Base-by-base conservation (phyloP, 2,329 filamentous ascomycete genomes). In the Calonectria hongkongensis region DNA sequence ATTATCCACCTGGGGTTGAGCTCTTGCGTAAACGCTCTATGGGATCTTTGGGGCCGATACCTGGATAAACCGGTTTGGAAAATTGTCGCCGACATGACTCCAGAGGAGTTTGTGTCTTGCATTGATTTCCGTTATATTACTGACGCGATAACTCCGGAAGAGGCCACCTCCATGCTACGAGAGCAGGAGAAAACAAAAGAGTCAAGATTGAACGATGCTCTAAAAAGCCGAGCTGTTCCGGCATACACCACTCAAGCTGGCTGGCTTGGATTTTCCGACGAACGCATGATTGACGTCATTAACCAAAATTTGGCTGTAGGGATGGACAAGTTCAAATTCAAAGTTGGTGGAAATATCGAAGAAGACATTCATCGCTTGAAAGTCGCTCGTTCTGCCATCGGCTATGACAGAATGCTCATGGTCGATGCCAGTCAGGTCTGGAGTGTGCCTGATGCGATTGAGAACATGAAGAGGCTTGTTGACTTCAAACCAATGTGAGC, bases 91-190 rank as follows among this genome's bases (percentile, higher is more conserved):
- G 95, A 98, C 77, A 97, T 98, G 94, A 93, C 89, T 4, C 95
- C 95, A 0, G 94, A 97, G 84, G 93, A 98, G 86, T 91, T 97
- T 66, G 95, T 98, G 60, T 86, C 89, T 71, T 96, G 95, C 85
- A 96, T 98, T 82, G 96, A 98, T 85, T 98, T 98, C 87, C 90
- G 95, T 56, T 98, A 98, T 86, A 97, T 98, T 84, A 97, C 94
- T 25, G 95, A 98, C 85, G 95, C 94, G 18, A 88, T 98, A 76
- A 98, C 95, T 0, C 94, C 94, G 0, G 93, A 95, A 47, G 95
- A 98, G 83, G 95, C 95, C 0, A 83, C 98, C 48, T 87, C 87
- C n/a, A 87, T 98, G 81, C 87, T 98, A 47, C 89, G 88, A 77
- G 89, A 90, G 79, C 85, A 89, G 28, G 92, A 94, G 84, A 78